phyloP scores from a whole-genome alignment of 164 flowering plant species.

The Stephania yunnanensis region DNA sequence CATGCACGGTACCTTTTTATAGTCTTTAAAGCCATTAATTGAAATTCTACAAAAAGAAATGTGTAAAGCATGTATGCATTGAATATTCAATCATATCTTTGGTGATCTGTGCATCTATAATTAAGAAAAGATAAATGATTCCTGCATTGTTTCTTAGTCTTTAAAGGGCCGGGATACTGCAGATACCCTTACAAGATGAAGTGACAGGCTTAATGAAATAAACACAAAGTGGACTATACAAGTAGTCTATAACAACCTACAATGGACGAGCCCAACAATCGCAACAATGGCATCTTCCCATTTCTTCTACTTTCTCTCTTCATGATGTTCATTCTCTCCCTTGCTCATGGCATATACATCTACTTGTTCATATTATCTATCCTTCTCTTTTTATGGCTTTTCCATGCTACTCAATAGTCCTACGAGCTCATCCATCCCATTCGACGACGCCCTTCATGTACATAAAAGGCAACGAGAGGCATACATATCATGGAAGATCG shows the following conservation, averaged over 20 bases:
- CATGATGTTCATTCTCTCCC: not conserved
- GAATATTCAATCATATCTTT: not conserved
- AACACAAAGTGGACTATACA: not conserved
- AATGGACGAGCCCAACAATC: slow-evolving; percentile 5
- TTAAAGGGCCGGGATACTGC: not conserved
- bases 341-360: slow-evolving; percentile 4
- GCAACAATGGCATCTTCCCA: not conserved
- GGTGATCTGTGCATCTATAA: not conserved
- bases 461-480: too few species aligned
- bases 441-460: not conserved
- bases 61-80: not conserved
- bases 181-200: not conserved
- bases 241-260: not conserved
- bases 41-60: not conserved
- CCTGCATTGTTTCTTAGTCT: not conserved
- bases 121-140: not conserved
- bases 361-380: slow-evolving; percentile 5
- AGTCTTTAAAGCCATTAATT: not conserved
- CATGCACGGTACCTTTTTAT: too few species aligned
- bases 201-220: not conserved
- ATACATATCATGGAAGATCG: not conserved
- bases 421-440: not conserved
- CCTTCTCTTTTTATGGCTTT: slow-evolving; percentile 5
- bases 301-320: not conserved
- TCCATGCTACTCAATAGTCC: not conserved